A percentile compares a stretch with the other conserved stretches of the same genome.
Evolutionary conservation across 2,329 filamentous ascomycete species (phyloP).

Genomic region (Raffaelea albimanens): DNA sequence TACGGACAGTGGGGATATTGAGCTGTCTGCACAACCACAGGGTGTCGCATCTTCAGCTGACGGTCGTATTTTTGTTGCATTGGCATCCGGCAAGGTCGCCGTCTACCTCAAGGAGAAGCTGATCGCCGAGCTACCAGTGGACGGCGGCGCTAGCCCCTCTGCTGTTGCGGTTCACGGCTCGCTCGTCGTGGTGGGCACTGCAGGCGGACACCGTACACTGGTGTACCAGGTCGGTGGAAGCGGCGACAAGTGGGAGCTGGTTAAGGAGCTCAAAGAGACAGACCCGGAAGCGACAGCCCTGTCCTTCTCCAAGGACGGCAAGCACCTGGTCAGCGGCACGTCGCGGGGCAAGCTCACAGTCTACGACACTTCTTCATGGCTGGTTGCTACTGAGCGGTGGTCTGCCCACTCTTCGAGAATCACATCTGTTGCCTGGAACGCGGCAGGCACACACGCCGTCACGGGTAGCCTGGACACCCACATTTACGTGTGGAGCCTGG

Average conservation of each 20-base stretch:
- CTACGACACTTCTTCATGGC: conserved; percentile 54
- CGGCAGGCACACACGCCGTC: conserved; percentile 64
- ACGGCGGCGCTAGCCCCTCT: conserved; percentile 52
- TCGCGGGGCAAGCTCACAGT: conserved; percentile 80
- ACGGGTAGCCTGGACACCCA: conserved; percentile 87
- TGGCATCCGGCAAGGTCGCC: conserved; percentile 34
- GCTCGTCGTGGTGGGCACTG: conserved; percentile 63
- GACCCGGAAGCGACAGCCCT: conserved; percentile 67
- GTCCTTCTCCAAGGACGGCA: conserved; percentile 73
- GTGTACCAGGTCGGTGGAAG: conserved; percentile 56
- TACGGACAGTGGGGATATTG: conserved; percentile 49
- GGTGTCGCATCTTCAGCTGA: conserved; percentile 49
- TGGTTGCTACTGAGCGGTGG: conserved; percentile 67
- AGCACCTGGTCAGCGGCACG: conserved; percentile 72
- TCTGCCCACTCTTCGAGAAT: conserved; percentile 51
- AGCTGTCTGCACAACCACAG: conserved; percentile 73
- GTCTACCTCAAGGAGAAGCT: conserved; percentile 53
- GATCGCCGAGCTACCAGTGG: conserved; percentile 47
- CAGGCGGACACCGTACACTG: conserved; percentile 59
- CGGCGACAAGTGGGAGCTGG: conserved; percentile 42
- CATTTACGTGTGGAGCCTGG: conserved; percentile 83
- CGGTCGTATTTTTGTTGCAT: conserved; percentile 47
- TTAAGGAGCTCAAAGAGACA: conserved; percentile 54
- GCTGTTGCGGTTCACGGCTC: conserved; percentile 61
- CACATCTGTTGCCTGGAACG: conserved; percentile 63